phyloP scores from a whole-genome alignment of 139 green algal species.

The Nannochloris sp. region DNA sequence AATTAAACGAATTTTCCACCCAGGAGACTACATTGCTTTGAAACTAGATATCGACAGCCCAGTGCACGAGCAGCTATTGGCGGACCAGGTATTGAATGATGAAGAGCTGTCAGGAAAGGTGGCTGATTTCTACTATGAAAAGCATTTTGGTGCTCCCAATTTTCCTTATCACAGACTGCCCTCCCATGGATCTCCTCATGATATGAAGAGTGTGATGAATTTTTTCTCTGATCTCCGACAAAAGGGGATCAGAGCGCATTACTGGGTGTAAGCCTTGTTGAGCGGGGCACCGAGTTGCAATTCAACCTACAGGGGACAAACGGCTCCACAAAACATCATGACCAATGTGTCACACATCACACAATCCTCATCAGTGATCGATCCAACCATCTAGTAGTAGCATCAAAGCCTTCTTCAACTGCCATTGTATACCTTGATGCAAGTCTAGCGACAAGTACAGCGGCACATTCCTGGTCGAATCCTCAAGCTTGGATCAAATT shows the following conservation, averaged over 20 bases:
- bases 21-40: slow-evolving; percentile 2
- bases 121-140: slow-evolving; percentile 1
- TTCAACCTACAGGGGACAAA: too few species aligned
- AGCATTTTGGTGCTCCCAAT: neutral
- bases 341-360: too few species aligned
- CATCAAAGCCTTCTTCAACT: too few species aligned
- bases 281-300: neutral
- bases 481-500: too few species aligned
- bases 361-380: too few species aligned
- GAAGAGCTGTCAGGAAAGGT: neutral
- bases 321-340: too few species aligned
- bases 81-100: neutral
- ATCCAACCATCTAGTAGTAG: too few species aligned
- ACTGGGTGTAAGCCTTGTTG: neutral
- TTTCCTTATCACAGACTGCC: neutral
- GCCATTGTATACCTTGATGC: too few species aligned
- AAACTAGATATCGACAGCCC: slow-evolving; percentile 1
- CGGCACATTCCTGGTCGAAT: too few species aligned
- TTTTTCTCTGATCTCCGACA: neutral
- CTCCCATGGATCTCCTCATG: neutral
- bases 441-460: too few species aligned
- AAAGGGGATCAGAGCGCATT: neutral
- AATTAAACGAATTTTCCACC: neutral
- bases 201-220: neutral
- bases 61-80: neutral